Evolutionary conservation across 208 protist species (phyloP).

Genomic region (Herpetomonas samuelpessoai): DNA sequence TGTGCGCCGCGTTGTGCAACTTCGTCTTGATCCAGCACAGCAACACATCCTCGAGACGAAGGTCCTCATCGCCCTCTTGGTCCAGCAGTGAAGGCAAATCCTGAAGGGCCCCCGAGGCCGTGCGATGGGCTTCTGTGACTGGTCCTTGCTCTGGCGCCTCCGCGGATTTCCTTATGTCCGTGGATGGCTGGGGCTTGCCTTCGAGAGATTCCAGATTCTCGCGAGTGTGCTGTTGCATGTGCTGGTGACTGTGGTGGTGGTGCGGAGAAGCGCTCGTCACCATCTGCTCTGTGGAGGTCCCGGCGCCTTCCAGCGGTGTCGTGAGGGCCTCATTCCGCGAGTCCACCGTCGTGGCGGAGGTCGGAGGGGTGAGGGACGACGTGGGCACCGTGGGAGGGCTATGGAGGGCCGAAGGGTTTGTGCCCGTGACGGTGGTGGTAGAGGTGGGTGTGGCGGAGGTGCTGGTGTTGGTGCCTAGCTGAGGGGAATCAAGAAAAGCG

Average conservation of each 20-base stretch:
- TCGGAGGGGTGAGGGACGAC: not conserved
- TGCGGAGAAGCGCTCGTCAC: too few relatives aligned
- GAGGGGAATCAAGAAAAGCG: too few relatives aligned
- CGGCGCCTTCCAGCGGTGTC: not conserved
- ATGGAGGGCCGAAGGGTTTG: too few relatives aligned
- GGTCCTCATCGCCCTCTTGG: slow-evolving; percentile 20
- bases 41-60: slow-evolving; percentile 38
- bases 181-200: too few relatives aligned
- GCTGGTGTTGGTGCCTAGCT: not conserved
- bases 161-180: too few relatives aligned
- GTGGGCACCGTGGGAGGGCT: not conserved
- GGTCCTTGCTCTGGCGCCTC: not conserved
- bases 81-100: slow-evolving; percentile 1
- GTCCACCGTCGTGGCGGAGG: not conserved
- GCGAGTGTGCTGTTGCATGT: too few relatives aligned
- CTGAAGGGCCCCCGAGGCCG: not conserved
- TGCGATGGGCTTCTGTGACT: not conserved
- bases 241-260: too few relatives aligned
- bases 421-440: not conserved
- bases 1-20: slow-evolving; percentile 28
- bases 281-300: too few relatives aligned
- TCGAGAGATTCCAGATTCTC: too few relatives aligned
- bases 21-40: slow-evolving; percentile 56
- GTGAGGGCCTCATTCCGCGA: not conserved
- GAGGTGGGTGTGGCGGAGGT: slow-evolving; percentile 1